phyloP scores from a whole-genome alignment of 192 early-diverging fungal species.

The Coemansia sp. region DNA sequence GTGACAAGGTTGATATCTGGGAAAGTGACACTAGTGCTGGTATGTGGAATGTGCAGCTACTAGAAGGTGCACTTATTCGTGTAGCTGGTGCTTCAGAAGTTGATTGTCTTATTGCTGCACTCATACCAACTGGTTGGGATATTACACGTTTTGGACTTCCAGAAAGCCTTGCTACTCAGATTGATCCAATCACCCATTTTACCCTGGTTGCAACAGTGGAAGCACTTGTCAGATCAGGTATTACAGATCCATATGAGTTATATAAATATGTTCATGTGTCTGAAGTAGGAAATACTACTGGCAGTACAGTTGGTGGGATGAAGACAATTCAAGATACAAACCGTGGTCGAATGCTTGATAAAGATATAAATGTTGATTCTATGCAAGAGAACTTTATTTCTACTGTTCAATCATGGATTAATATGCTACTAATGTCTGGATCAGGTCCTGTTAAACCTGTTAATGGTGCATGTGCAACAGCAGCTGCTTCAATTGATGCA shows the following conservation, averaged over 20 bases:
- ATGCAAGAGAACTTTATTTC: slow-evolving; percentile 92
- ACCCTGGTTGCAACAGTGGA: slow-evolving; percentile 87
- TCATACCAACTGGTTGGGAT: slow-evolving; percentile 89
- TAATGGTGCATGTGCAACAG: slow-evolving; percentile 87
- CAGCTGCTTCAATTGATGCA: slow-evolving; percentile 83
- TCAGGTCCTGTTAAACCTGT: slow-evolving; percentile 75
- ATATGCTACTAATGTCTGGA: slow-evolving; percentile 83
- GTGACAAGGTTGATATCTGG: not conserved
- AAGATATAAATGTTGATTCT: slow-evolving; percentile 82
- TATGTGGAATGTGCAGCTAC: too few relatives aligned
- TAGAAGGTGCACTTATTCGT: too few relatives aligned
- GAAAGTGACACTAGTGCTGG: too few relatives aligned
- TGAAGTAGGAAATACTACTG: slow-evolving; percentile 83
- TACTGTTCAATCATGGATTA: slow-evolving; percentile 93
- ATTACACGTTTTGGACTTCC: slow-evolving; percentile 85
- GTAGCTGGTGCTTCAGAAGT: slow-evolving; percentile 15
- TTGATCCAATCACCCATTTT: slow-evolving; percentile 83
- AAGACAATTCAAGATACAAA: slow-evolving; percentile 67
- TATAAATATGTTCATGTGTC: slow-evolving; percentile 92
- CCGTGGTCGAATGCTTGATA: slow-evolving; percentile 72
- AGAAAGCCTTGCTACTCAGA: slow-evolving; percentile 82
- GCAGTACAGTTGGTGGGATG: slow-evolving; percentile 87
- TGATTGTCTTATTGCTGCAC: slow-evolving; percentile 78
- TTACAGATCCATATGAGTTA: slow-evolving; percentile 93
- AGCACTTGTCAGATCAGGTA: slow-evolving; percentile 79